phyloP scores from a whole-genome alignment of 305 asterid species.

The Fraxinus angustifolia region DNA sequence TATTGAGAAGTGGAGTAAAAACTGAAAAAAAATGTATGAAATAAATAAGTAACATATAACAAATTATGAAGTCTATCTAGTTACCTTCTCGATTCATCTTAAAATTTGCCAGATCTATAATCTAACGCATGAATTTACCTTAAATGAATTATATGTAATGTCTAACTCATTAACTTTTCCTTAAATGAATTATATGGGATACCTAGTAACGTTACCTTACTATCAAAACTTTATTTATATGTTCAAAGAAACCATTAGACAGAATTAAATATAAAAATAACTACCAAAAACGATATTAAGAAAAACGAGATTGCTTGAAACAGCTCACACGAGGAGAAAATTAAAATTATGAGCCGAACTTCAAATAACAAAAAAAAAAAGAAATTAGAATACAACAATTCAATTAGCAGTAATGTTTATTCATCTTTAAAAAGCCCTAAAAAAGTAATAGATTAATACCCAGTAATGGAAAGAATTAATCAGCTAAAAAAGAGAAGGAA shows the following conservation, averaged over 20 bases:
- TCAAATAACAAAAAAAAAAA: not conserved
- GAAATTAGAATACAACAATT: not conserved
- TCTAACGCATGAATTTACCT: not conserved
- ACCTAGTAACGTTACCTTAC: not conserved
- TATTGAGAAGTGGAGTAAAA: not conserved
- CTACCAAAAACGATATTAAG: not conserved
- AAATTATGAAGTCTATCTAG: not conserved
- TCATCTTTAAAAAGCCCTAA: not conserved
- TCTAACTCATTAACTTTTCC: not conserved
- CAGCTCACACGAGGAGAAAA: not conserved
- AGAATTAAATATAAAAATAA: not conserved
- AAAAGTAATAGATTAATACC: not conserved
- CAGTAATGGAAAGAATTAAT: not conserved
- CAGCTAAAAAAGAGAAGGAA: constrained; percentile 1
- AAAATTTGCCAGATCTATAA: not conserved
- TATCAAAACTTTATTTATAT: not conserved
- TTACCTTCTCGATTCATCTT: not conserved
- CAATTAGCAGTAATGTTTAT: not conserved
- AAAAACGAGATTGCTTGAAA: not conserved
- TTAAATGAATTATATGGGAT: not conserved
- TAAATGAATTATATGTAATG: not conserved
- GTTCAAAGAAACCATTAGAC: not conserved
- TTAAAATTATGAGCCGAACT: not conserved
- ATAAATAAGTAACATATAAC: not conserved
- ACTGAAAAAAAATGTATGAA: not conserved